Base-by-base conservation (phyloP, 1,284 basidiomycete species). In the Amylostereum chailletii region DNA sequence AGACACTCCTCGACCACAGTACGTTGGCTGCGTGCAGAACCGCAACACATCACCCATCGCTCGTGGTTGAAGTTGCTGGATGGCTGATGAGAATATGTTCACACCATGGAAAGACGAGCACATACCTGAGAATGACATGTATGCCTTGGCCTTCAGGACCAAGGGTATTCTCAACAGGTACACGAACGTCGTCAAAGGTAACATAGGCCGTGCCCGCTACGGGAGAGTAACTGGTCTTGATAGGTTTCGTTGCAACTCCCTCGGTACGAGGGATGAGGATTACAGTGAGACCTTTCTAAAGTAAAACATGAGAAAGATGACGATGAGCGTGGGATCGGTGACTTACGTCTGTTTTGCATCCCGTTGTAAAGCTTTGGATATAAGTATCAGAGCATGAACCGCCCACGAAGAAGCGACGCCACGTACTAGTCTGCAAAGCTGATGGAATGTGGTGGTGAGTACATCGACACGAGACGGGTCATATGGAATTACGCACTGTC, bases 131-230 rank as follows among this genome's bases (percentile, higher is more conserved):
- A 63, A 92, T 86, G 58, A 93, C 87, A 58, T 83, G 82, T 50
- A 94, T 77, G 42, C 91, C 92, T 49, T 82, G 80, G 51, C 87
- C 85, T 61, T 91, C 90, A 56, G 83, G 75, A 11, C 92, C 92
- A 40, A 96, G 74, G 31, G 90, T 86, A 68, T 94, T 87, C 60
- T 82, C 84, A n/a, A 86, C 75, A 5, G 91, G 91, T 1, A 93
- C 89, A 59, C 81, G 80, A 55, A 91, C 89, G 56, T 94, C 86
- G 65, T 93, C 88, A 60, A 92, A 94, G 0, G 86, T 92, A 58
- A 94, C 76, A 63, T 83, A 94, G 5, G 88, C 89, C 1, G 90
- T 94, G 5, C 90, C 89, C 2, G 89, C 86, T 2, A 86, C 69
- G 3, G 79, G 53, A 1, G 86, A 89, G 66, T 92, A 90, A 39